phyloP scores from a whole-genome alignment of 352 stramenopile species.

The Pythium aphanidermatum region DNA sequence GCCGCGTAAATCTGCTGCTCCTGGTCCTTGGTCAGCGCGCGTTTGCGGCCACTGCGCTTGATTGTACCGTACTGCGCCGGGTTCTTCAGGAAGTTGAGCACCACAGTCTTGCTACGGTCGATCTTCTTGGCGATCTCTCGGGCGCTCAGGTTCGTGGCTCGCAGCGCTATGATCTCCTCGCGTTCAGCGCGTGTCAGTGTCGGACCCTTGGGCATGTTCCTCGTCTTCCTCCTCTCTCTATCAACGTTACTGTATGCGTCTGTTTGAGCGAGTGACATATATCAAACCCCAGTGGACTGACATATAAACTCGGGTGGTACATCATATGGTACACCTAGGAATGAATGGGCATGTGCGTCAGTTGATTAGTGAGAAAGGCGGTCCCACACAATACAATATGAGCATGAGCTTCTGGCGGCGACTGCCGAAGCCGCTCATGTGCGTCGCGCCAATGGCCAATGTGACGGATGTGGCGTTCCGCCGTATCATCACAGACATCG shows the following conservation, averaged over 20 bases:
- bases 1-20: slow-evolving; percentile 33
- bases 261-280: too few species aligned
- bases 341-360: background rate
- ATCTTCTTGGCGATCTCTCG: slow-evolving; percentile 48
- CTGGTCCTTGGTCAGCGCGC: slow-evolving; percentile 34
- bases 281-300: slow-evolving; percentile 1
- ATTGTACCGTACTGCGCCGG: slow-evolving; percentile 36
- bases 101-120: slow-evolving; percentile 46
- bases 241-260: too few species aligned
- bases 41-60: slow-evolving; percentile 49
- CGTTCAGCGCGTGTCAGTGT: slow-evolving; percentile 30
- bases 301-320: slow-evolving; percentile 4
- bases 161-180: slow-evolving; percentile 38
- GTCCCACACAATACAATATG: slow-evolving; percentile 1
- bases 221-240: background rate
- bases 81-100: slow-evolving; percentile 49
- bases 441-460: slow-evolving; percentile 81
- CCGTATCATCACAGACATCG: slow-evolving; percentile 63
- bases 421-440: slow-evolving; percentile 65
- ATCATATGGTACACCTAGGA: background rate
- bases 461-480: slow-evolving; percentile 76
- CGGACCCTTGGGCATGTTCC: slow-evolving; percentile 40
- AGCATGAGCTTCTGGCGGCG: slow-evolving; percentile 55
- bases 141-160: slow-evolving; percentile 29
- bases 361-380: background rate